Evolutionary conservation across 129 eudicot genomes (phyloP), one percentile per base, ranked within the genome.

Genomic region (carrot (Daucus carota)): DNA sequence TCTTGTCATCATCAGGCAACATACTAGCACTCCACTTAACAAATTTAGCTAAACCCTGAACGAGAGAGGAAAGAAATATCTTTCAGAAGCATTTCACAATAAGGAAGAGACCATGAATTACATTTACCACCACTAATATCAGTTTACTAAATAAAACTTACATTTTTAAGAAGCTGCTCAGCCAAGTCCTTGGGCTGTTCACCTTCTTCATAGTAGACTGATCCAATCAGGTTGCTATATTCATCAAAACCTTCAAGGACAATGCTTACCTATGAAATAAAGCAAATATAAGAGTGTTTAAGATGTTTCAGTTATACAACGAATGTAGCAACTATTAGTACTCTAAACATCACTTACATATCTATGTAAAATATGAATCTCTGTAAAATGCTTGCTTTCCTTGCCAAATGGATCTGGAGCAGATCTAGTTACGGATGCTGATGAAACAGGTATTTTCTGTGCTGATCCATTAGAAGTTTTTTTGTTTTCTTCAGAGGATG

Each of bases 21-120:
- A 86, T 60, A 66, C 83, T 91, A 75, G 94, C 97, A 78, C 99
- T 95, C 99, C 99, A 95, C 62, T 95, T 97, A 16, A 91, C 97
- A 76, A 89, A 89, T 81, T 95, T 95, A 71, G 97, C 99, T 47
- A 86, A 85, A 74, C 97, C 97, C 99, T 95, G 77, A 33, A 75
- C 24, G 31, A 12, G 33, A 47, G 77, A 31, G 54, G 34, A 60
- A 13, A 78, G 9, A 41, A 38, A n/a, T n/a, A n/a, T n/a, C n/a
- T n/a, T n/a, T n/a, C n/a, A n/a, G n/a, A n/a, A n/a, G n/a, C n/a
- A n/a, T n/a, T n/a, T n/a, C n/a, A n/a, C n/a, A n/a, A n/a, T n/a
- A n/a, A n/a, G n/a, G n/a, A n/a, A n/a, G n/a, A n/a, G n/a, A n/a
- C n/a, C n/a, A n/a, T n/a, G n/a, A n/a, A n/a, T n/a, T n/a, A n/a